Base-by-base conservation (phyloP, 768 basidiomycete genomes). In the Coprinopsis strossmayeri region DNA sequence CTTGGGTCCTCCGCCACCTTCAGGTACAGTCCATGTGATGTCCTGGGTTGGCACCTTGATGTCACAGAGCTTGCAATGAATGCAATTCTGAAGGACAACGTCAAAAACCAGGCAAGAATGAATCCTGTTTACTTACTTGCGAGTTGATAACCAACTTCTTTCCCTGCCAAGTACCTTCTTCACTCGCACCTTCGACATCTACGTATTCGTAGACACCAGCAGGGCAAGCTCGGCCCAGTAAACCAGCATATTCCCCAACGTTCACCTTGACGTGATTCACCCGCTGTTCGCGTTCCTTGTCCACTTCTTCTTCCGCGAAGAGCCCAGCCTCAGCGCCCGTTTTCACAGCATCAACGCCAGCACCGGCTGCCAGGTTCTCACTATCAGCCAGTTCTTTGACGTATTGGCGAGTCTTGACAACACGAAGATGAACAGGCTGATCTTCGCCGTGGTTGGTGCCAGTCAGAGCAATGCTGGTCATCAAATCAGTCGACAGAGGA, bases 141-240 rank as follows among this genome's bases (percentile, higher is more conserved):
- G 91, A 88, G 66, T 99, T 99, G 61, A 98, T 99, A 21, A 97
- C 87, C 46, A 99, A 71, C 68, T 87, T 89, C 65, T 87, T 90
- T 5, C 92, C 91, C 21, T 74, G 74, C 74, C 84, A 91, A 40
- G 78, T 79, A 20, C 64, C 62, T 28, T 66, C 54, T 15, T 57
- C 58, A 48, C 55, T 54, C 27, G 55, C 57, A 13, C 55, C 55
- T 41, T 64, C 65, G 4, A 54, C 54, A n/a, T 85, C 83, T 2
- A 94, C 84, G 60, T 99, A 99, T 68, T 99, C 95, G 63, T 99
- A 99, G 34, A 98, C 95, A 3, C 82, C 90, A 0, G 96, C 95
- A 1, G 95, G 95, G 64, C 95, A 99, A 3, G 86, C 94, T 3
- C 81, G 74, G 0, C 85, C 86, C n/a, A 99, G 72, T 21, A 98